Conservation (phyloP, 306 rosid genomes). For the Casuarina cunninghamiana region DNA sequence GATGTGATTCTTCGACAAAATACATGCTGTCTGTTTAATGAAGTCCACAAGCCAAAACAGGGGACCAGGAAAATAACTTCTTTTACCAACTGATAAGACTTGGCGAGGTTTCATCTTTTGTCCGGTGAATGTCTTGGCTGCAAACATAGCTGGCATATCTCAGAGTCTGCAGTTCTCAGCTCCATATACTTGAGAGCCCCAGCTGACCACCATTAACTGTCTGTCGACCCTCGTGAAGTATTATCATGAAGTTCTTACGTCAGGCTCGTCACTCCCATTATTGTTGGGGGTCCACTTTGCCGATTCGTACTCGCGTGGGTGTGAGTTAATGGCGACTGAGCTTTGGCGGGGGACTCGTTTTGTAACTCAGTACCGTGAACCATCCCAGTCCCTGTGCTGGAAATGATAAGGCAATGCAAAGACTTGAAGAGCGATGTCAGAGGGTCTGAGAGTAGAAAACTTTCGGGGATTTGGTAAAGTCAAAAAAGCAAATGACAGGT, state of each 20-base stretch:
- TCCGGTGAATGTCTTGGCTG: conserved; percentile 37
- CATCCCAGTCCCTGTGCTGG: background rate
- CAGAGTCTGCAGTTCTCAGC: conserved; percentile 23
- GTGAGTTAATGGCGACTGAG: background rate
- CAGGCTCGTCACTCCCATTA: conserved; percentile 36
- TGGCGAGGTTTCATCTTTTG: background rate
- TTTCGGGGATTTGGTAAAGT: too few species aligned
- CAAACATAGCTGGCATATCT: conserved; percentile 12
- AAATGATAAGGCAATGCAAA: too few species aligned
- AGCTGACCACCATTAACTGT: conserved; percentile 43
- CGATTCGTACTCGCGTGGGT: background rate
- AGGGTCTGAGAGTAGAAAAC: too few species aligned
- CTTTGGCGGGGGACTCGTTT: background rate
- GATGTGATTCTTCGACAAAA: too few species aligned
- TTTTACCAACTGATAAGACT: background rate
- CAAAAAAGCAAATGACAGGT: too few species aligned
- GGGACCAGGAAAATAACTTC: background rate
- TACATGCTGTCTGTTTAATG: too few species aligned
- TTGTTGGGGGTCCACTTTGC: background rate
- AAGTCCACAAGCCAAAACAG: too few species aligned
- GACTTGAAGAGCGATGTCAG: too few species aligned
- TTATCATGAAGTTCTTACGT: conserved; percentile 47
- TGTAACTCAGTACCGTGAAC: background rate
- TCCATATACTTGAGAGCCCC: conserved; percentile 41
- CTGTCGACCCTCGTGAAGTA: conserved; percentile 49